Evolutionary conservation across 192 early-diverging fungal genomes (phyloP), one percentile per base, ranked within the genome.

Genomic region (Gigaspora rosea): DNA sequence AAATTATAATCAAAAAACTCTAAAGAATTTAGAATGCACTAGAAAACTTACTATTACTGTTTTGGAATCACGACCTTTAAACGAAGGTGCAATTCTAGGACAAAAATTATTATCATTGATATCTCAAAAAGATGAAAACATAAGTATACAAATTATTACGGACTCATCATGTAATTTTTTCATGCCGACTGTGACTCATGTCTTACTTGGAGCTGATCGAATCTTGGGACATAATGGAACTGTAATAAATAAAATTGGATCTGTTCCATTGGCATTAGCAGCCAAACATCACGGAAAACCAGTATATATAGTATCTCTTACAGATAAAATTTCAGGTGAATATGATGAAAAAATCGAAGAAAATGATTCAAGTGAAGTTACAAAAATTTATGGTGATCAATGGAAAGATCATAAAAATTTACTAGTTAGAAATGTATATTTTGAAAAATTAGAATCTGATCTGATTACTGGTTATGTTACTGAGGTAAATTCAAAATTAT

Each of bases 221-320:
- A 73, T 73, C 11, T 41, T 35, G 22, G 72, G 72, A 59, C 57
- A 73, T 59, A 35, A 73, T 73, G 72, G 54, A 11, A 16, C 54
- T 41, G 56, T 73, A 20, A 73, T 73, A 12, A 73, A 73, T 61
- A 73, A 73, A 22, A 73, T 73, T 15, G 72, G 72, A 4, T 73
- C 72, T n/a, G 8, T 59, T 20, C 35, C 56, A 12, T 59, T 73
- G 46, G 51, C 41, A 10, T 57, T 73, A 73, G 32, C 72, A 22
- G 51, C 72, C 1, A 73, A 59, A 22, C 20, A 73, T 41, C 33
- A 59, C 41, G 35, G 59, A 13, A 73, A 73, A 41, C 57, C 56
- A 2, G 41, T 73, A 13, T 59, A 50, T 61, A 35, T 73, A 13
- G 12, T 73, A 11, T 47, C 72, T 1, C 15, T 13, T n/a, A 59